A percentile compares a stretch with the other conserved stretches of the same genome.
phyloP scores from a whole-genome alignment of 495 filamentous ascomycete genomes.

The Margaritispora aquatica region DNA sequence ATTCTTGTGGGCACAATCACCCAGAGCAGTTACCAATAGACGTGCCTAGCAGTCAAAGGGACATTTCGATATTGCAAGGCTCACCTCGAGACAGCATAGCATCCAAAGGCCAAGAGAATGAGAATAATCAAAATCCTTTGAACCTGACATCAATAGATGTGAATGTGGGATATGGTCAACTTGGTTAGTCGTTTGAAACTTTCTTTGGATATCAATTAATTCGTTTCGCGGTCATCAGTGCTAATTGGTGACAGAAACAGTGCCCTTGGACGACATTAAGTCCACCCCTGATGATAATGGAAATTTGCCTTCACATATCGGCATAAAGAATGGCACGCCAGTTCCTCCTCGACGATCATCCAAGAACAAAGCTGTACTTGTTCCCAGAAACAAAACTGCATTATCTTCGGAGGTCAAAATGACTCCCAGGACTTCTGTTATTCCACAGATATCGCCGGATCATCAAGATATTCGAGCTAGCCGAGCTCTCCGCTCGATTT shows the following conservation, averaged over 20 bases:
- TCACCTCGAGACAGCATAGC: background rate
- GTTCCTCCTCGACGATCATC: conserved; percentile 16
- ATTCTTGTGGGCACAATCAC: background rate
- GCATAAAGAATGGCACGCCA: too few relatives aligned
- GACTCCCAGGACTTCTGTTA: background rate
- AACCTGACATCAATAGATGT: background rate
- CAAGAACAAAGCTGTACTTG: conserved; percentile 5
- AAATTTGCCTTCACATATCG: too few relatives aligned
- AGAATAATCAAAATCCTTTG: background rate
- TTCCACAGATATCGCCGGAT: background rate
- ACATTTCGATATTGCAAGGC: background rate
- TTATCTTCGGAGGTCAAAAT: background rate
- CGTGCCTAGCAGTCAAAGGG: background rate
- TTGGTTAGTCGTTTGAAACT: background rate
- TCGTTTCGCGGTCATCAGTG: background rate
- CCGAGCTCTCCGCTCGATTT: conserved; percentile 11
- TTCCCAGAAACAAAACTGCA: background rate
- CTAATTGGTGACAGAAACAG: conserved; percentile 2
- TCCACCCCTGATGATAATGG: background rate
- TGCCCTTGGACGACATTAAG: background rate
- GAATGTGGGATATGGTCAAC: background rate
- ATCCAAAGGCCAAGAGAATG: background rate
- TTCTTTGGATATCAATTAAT: background rate
- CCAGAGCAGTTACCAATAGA: background rate
- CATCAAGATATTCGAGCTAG: background rate